Base-by-base conservation (phyloP, 495 filamentous ascomycete species). In the Niebla homalea region DNA sequence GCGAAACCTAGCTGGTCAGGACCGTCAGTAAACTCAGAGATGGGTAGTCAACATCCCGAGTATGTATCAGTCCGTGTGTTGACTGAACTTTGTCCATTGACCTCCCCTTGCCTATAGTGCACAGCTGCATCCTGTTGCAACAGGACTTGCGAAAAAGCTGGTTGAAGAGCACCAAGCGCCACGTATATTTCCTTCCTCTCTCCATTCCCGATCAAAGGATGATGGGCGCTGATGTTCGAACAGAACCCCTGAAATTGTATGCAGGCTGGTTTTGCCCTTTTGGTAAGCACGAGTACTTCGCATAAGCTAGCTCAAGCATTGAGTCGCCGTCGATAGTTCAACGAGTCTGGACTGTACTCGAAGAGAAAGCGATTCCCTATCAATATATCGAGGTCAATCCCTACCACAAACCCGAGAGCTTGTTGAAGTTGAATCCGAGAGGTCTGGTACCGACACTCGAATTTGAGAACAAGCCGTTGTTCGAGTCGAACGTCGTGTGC, bases 371-470 rank as follows among this genome's bases (percentile, higher is more conserved):
- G n/a, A 79, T 84, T 46, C 77, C 78, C 37, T 79, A 86, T 60
- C 74, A 85, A 58, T 86, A 84, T 62, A 72, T 85, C 56, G 80
- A 89, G 60, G 67, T 81, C 56, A 83, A 84, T 60, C 83, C 83
- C 5, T 85, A 85, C 72, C 63, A 76, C 60, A 86, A 86, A 57
- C 73, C 72, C 0, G 62, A 72, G 26, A 74, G 71, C 8, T 78
- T 85, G 15, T 72, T 85, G 15, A 64, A 67, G 5, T 71, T 86
- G 37, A 86, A 86, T 54, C 83, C 81, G 1, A 75, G 80, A 12
- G 80, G 81, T 2, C 67, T 87, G 7, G 78, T 87, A 2, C 84
- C 83, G 7, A 85, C 81, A 3, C 67, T 87, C 12, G 60, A 67
- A 14, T 70, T 66, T 56, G 59, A 66, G 43, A 57, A 63, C 48